A percentile compares a stretch with the other conserved stretches of the same genome.
Evolutionary conservation across 2,329 filamentous ascomycete genomes (phyloP).

Genomic region (Pezicula rhizophila): DNA sequence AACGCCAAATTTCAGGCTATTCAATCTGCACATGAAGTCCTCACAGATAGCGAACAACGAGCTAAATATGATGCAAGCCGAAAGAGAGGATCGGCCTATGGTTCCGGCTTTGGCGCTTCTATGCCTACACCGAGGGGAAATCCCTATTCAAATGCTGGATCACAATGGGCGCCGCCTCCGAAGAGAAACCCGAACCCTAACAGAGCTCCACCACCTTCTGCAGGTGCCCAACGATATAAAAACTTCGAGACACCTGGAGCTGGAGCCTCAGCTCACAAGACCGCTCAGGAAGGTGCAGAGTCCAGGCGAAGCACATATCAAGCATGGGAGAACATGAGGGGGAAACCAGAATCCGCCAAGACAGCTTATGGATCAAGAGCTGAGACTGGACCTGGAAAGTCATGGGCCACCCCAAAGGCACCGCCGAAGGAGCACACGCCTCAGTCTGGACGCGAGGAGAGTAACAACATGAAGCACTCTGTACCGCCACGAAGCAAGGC

Average conservation of each 20-base stretch:
- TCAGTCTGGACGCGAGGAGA: constrained; percentile 18
- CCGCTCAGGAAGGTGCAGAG: constrained; percentile 23
- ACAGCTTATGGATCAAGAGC: background rate
- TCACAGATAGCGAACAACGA: constrained; percentile 35
- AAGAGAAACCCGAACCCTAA: constrained; percentile 21
- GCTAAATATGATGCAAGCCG: constrained; percentile 27
- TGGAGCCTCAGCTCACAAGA: constrained; percentile 18
- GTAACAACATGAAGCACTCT: constrained; percentile 11
- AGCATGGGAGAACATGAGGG: constrained; percentile 27
- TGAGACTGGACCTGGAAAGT: constrained; percentile 10
- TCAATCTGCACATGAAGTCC: constrained; percentile 63
- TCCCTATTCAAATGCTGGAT: constrained; percentile 25
- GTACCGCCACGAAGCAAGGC: constrained; percentile 11
- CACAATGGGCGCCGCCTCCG: constrained; percentile 25
- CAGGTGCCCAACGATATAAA: constrained; percentile 24
- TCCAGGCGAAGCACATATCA: constrained; percentile 24
- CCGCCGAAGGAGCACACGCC: constrained; percentile 18
- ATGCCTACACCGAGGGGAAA: constrained; percentile 24
- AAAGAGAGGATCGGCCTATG: constrained; percentile 4
- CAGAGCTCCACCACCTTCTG: constrained; percentile 20
- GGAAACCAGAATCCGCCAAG: constrained; percentile 7
- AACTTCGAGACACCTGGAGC: constrained; percentile 21
- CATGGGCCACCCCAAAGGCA: constrained; percentile 13
- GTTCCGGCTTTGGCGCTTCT: background rate
- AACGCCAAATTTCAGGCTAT: constrained; percentile 65